Conservation (phyloP, 176 grass and related monocot species). For the Dendrocalamus sinicus region DNA sequence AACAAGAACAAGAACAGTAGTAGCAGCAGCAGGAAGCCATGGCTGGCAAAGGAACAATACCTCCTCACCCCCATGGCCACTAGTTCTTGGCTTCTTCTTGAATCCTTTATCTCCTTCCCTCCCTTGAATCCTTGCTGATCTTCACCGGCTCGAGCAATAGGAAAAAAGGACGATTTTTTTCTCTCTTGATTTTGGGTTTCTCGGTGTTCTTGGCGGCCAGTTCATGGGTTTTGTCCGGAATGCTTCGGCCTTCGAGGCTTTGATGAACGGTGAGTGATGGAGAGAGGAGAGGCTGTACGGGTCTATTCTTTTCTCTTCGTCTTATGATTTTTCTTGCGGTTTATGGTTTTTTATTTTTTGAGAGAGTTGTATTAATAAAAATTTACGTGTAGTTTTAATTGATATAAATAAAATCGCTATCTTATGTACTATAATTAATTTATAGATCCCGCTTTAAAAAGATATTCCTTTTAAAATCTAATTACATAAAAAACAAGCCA, state of each 20-base stretch:
- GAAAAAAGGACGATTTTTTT: not conserved
- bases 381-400: too few species aligned
- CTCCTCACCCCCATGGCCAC: slow-evolving; percentile 1
- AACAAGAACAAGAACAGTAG: not conserved
- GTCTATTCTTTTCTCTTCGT: not conserved
- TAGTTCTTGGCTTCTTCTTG: not conserved
- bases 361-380: too few species aligned
- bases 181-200: slow-evolving; percentile 29
- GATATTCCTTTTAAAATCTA: too few species aligned
- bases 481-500: too few species aligned
- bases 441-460: too few species aligned
- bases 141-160: not conserved
- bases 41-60: slow-evolving; percentile 23
- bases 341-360: not conserved
- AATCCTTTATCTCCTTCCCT: not conserved
- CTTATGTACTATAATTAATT: too few species aligned
- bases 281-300: not conserved
- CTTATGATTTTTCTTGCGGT: too few species aligned
- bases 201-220: slow-evolving; percentile 6
- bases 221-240: slow-evolving; percentile 25
- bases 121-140: not conserved
- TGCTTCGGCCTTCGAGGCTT: not conserved
- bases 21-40: slow-evolving; percentile 32
- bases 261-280: not conserved
- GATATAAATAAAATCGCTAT: too few species aligned